phyloP scores from a whole-genome alignment of 768 basidiomycete genomes.

The Neoboletus magnificus region DNA sequence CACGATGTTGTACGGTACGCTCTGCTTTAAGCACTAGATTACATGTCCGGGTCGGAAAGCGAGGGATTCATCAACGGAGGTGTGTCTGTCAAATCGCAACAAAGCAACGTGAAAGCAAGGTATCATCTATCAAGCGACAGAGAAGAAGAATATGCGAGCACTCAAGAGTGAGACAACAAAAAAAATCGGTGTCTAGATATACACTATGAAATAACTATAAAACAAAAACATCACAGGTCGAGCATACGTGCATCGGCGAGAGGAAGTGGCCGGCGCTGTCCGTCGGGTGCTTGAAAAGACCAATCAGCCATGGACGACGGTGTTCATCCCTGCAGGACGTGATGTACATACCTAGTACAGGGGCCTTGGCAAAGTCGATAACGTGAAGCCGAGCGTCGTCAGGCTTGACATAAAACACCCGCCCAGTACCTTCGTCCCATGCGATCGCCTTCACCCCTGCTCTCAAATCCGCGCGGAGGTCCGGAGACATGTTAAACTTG shows the following conservation, averaged over 20 bases:
- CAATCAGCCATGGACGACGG: conserved; percentile 29
- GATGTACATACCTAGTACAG: conserved; percentile 29
- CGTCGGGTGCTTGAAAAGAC: conserved; percentile 31
- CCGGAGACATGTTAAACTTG: conserved; percentile 18
- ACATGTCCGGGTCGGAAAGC: conserved; percentile 7
- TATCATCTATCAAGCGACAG: neutral
- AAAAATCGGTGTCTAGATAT: neutral
- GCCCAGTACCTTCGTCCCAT: conserved; percentile 66
- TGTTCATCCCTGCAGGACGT: neutral
- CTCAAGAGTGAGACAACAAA: neutral
- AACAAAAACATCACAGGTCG: conserved; percentile 17
- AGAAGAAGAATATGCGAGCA: too few relatives aligned
- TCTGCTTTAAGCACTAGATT: conserved; percentile 12
- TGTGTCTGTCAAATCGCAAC: neutral
- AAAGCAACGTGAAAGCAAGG: conserved; percentile 5
- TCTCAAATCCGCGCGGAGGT: conserved; percentile 18
- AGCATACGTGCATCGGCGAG: conserved; percentile 33
- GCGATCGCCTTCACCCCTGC: conserved; percentile 47
- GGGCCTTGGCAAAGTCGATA: conserved; percentile 45
- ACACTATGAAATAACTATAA: neutral
- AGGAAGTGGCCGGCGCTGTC: conserved; percentile 30
- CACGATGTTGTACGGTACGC: conserved; percentile 17
- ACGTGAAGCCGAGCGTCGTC: conserved; percentile 41
- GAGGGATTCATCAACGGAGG: neutral
- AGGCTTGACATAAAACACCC: conserved; percentile 50